Conservation (phyloP, 495 filamentous ascomycete genomes). For the Neurospora sp. region DNA sequence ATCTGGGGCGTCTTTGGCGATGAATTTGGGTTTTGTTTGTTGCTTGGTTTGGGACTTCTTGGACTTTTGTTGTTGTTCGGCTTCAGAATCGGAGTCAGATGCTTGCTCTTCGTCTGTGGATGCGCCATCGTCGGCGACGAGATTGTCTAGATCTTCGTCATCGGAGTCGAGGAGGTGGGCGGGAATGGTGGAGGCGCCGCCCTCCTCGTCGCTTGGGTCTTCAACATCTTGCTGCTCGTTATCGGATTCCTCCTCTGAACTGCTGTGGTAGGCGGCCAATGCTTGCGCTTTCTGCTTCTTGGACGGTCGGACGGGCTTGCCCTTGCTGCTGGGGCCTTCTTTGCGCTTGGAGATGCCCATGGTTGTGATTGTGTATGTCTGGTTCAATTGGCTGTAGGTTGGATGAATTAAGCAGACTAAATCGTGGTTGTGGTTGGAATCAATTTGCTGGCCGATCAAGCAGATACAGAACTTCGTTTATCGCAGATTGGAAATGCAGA, state of each 20-base stretch:
- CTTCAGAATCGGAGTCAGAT: constrained; percentile 31
- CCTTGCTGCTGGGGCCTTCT: constrained; percentile 45
- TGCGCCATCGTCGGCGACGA: constrained; percentile 33
- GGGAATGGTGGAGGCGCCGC: constrained; percentile 42
- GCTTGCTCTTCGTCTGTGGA: constrained; percentile 24
- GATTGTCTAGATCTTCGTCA: constrained; percentile 44
- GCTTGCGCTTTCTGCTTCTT: constrained; percentile 57
- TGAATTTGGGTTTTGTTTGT: constrained; percentile 16
- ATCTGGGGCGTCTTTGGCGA: constrained; percentile 27
- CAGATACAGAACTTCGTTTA: neutral
- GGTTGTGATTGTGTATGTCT: constrained; percentile 20
- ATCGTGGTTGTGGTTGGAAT: constrained; percentile 5
- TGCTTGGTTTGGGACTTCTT: constrained; percentile 6
- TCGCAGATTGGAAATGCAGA: neutral
- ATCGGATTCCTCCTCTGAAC: constrained; percentile 35
- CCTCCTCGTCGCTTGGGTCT: constrained; percentile 21
- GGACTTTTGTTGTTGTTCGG: constrained; percentile 8
- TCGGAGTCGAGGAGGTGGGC: constrained; percentile 62
- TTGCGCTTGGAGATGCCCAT: constrained; percentile 27
- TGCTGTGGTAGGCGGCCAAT: constrained; percentile 63
- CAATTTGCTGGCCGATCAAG: neutral
- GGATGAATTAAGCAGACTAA: neutral
- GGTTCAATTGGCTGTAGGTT: neutral
- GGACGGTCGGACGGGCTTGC: constrained; percentile 33
- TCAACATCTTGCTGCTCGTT: neutral